These are phyloP conservation scores for Hordeum marinum DNA, from an alignment of 176 grass and related monocot species.

Conservation along the genomic window DNA sequence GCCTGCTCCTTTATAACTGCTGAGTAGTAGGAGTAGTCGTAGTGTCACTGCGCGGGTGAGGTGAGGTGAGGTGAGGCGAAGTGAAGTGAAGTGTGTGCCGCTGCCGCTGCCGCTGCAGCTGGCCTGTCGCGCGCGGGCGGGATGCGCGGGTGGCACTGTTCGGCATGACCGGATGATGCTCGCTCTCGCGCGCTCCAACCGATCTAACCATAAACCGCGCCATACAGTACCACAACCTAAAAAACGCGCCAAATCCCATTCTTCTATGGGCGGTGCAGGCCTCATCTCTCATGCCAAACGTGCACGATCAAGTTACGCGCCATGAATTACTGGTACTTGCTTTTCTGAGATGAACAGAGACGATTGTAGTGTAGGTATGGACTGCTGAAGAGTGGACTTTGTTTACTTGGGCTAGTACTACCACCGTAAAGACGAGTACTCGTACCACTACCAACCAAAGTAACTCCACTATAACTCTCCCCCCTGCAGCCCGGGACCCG, in stretches of 20 bases:
- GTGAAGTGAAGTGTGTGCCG: neutral
- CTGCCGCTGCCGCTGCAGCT: neutral
- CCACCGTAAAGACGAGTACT: neutral
- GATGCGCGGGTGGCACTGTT: neutral
- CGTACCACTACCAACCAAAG: neutral
- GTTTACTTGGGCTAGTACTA: neutral
- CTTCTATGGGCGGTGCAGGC: neutral
- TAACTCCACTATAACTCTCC: neutral
- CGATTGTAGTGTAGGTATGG: neutral
- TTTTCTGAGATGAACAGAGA: neutral
- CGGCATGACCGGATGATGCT: neutral
- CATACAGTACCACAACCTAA: neutral
- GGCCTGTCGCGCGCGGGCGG: neutral
- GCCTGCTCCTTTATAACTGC: conserved; percentile 20
- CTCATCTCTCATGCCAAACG: neutral
- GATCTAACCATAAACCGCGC: neutral
- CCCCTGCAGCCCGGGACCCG: neutral
- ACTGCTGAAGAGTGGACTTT: neutral
- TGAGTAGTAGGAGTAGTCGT: too few relatives aligned
- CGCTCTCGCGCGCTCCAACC: neutral
- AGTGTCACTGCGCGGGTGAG: neutral
- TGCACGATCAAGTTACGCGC: neutral
- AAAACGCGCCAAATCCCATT: neutral
- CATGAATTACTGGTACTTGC: neutral
- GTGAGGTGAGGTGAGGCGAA: neutral